These are phyloP conservation scores for Prunus kanzakura DNA, from an alignment of 306 rosid genomes.

Conservation along the genomic window DNA sequence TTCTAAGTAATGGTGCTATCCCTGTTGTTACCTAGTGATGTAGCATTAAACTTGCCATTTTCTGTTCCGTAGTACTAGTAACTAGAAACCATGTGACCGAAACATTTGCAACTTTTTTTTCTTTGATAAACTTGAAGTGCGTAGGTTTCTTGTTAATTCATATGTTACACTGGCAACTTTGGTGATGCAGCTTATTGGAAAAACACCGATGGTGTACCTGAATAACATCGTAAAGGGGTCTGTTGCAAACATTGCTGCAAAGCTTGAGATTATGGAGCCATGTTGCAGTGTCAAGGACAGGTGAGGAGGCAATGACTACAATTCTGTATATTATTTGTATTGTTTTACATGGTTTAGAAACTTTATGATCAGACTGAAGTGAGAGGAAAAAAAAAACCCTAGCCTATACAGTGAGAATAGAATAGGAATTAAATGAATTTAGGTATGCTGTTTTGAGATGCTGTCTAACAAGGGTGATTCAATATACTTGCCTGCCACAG, in stretches of 20 bases:
- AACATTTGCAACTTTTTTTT: background rate
- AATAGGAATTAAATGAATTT: too few relatives aligned
- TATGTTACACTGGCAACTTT: constrained; percentile 11
- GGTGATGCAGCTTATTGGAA: constrained; percentile 79
- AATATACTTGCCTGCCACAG: too few relatives aligned
- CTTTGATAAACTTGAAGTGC: background rate
- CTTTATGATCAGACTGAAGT: background rate
- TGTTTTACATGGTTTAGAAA: background rate
- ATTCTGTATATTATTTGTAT: background rate
- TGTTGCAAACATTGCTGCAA: constrained; percentile 90
- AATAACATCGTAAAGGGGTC: constrained; percentile 73
- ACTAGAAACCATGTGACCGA: background rate
- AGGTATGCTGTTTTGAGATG: too few relatives aligned
- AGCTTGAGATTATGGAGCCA: constrained; percentile 99
- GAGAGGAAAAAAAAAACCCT: background rate
- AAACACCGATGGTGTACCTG: constrained; percentile 97
- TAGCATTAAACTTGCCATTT: background rate
- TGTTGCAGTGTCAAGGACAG: constrained; percentile 99
- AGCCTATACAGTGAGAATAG: background rate
- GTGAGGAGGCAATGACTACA: constrained; percentile 35
- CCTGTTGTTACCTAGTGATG: background rate
- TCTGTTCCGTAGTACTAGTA: background rate
- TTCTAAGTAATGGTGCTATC: background rate
- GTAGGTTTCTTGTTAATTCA: constrained; percentile 6
- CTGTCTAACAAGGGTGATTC: too few relatives aligned